These are phyloP conservation scores for Aphanoascus verrucosus DNA, from an alignment of 2,329 filamentous ascomycete genomes.

Conservation along the genomic window DNA sequence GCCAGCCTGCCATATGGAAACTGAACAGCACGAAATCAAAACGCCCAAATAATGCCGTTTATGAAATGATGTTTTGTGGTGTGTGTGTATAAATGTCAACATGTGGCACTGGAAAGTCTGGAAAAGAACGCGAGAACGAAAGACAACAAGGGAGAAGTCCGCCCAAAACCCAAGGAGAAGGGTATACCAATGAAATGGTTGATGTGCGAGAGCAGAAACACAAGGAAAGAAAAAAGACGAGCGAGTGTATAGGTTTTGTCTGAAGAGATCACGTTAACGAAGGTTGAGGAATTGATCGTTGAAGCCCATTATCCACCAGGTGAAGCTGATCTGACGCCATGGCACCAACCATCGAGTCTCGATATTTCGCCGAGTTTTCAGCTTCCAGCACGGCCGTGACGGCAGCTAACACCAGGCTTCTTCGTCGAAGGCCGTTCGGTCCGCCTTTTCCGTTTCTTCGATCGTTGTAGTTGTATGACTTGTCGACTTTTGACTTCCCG, in stretches of 20 bases:
- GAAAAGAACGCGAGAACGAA: background rate
- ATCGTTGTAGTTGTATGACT: constrained; percentile 7
- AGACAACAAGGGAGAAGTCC: background rate
- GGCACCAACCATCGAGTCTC: background rate
- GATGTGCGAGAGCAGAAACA: background rate
- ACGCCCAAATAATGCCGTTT: too few species aligned
- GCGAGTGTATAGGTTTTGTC: background rate
- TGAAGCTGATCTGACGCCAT: background rate
- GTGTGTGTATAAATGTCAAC: background rate
- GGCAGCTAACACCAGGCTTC: constrained; percentile 17
- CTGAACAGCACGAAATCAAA: too few species aligned
- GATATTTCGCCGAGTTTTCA: constrained; percentile 7
- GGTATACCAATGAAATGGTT: background rate
- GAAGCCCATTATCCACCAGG: background rate
- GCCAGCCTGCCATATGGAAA: too few species aligned
- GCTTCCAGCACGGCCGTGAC: constrained; percentile 16
- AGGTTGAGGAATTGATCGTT: background rate
- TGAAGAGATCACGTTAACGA: background rate
- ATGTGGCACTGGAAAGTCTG: background rate
- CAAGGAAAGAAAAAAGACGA: background rate
- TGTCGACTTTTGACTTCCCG: constrained; percentile 13
- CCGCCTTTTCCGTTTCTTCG: background rate
- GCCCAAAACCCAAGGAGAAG: constrained; percentile 2
- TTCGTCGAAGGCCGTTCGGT: constrained; percentile 14
- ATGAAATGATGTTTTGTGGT: background rate